These are phyloP conservation scores for Stagonosporopsis cucurbitacearum DNA, from an alignment of 2,329 filamentous ascomycete genomes.

Conservation along the genomic window DNA sequence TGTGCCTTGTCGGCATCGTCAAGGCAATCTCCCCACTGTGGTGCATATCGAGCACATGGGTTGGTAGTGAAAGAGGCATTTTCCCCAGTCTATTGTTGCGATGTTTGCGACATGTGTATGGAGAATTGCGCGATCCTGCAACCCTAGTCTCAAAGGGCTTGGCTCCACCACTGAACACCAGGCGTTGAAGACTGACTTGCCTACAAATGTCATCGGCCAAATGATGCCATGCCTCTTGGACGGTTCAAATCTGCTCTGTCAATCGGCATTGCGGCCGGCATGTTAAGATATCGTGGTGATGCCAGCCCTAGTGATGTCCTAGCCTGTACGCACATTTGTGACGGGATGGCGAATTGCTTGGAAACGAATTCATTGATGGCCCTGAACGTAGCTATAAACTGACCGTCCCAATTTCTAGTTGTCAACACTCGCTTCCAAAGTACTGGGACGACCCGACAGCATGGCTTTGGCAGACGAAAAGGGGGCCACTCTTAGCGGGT, in stretches of 20 bases:
- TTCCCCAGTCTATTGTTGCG: conserved; percentile 4
- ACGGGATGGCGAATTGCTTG: conserved; percentile 7
- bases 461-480: conserved; percentile 25
- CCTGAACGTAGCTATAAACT: not conserved
- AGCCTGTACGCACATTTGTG: not conserved
- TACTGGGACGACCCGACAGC: not conserved
- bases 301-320: conserved; percentile 16
- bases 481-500: conserved; percentile 1
- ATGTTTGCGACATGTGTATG: conserved; percentile 30
- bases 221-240: conserved; percentile 5
- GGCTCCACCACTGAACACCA: conserved; percentile 17
- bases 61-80: conserved; percentile 1
- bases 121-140: conserved; percentile 29
- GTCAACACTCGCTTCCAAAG: not conserved
- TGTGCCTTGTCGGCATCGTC: not conserved
- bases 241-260: not conserved
- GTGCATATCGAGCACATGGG: not conserved
- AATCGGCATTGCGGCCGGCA: conserved; percentile 24
- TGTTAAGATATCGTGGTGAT: conserved; percentile 8
- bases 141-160: conserved; percentile 17
- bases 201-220: not conserved
- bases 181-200: not conserved
- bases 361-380: not conserved
- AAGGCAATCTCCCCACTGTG: not conserved
- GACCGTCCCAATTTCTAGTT: not conserved